A percentile compares a stretch with the other conserved stretches of the same genome.
phyloP scores from a whole-genome alignment of 1,284 basidiomycete species.

The Ganoderma boninense region DNA sequence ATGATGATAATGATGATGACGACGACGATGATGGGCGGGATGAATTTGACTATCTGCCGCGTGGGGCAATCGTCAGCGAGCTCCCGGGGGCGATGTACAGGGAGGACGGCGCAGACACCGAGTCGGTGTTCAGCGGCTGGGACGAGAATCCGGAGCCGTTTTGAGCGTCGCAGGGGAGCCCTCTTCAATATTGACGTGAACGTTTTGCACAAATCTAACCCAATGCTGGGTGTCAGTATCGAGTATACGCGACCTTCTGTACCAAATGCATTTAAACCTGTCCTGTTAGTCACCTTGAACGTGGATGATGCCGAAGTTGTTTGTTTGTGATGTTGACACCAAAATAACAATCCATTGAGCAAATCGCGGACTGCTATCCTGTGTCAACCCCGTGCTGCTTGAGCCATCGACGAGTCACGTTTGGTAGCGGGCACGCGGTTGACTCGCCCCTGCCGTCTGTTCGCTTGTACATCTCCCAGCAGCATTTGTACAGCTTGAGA shows the following conservation, averaged over 20 bases:
- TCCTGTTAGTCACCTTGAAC: background rate
- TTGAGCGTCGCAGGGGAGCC: background rate
- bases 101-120: background rate
- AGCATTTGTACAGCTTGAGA: slow-evolving; percentile 65
- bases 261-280: no score
- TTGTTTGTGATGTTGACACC: background rate
- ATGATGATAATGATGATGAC: background rate
- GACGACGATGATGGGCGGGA: background rate
- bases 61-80: background rate
- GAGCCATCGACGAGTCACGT: slow-evolving; percentile 66
- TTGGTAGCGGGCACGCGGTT: slow-evolving; percentile 67
- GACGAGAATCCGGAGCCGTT: background rate
- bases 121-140: background rate
- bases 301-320: background rate
- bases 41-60: background rate
- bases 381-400: slow-evolving; percentile 50
- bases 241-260: background rate
- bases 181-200: background rate
- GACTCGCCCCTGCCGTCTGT: slow-evolving; percentile 55
- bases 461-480: slow-evolving; percentile 60
- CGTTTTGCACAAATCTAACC: background rate
- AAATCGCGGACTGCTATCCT: background rate
- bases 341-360: background rate
- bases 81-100: background rate
- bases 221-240: background rate